phyloP scores from a whole-genome alignment of 2,329 filamentous ascomycete species.

The Talaromyces pinophilus region DNA sequence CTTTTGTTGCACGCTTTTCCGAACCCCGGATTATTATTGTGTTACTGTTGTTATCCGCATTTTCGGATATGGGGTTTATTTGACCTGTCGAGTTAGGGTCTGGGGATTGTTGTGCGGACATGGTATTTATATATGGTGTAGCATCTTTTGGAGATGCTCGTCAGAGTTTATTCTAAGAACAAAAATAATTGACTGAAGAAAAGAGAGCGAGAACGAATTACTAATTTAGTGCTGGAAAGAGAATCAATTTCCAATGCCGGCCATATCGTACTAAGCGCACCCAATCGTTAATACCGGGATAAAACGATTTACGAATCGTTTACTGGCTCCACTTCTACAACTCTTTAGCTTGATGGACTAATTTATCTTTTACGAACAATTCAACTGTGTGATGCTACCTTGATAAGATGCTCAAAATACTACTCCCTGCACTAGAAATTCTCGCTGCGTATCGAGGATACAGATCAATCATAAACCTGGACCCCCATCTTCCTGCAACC shows the following conservation, averaged over 20 bases:
- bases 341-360: not conserved
- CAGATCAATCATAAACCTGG: not conserved
- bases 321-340: not conserved
- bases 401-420: not conserved
- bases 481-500: not conserved
- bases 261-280: not conserved
- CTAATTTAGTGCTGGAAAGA: not conserved
- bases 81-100: not conserved
- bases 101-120: not conserved
- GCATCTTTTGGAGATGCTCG: not conserved
- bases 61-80: not conserved
- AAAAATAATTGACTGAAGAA: not conserved
- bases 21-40: not conserved
- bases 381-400: too few species aligned
- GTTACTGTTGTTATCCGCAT: constrained; percentile 6
- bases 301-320: not conserved
- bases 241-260: not conserved
- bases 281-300: not conserved
- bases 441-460: not conserved
- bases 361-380: too few species aligned
- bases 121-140: not conserved
- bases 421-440: not conserved
- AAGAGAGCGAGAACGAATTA: not conserved
- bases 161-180: not conserved
- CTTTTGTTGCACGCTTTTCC: not conserved